Evolutionary conservation across 345 rosid genomes (phyloP).

Genomic region (Lepidium africanum): DNA sequence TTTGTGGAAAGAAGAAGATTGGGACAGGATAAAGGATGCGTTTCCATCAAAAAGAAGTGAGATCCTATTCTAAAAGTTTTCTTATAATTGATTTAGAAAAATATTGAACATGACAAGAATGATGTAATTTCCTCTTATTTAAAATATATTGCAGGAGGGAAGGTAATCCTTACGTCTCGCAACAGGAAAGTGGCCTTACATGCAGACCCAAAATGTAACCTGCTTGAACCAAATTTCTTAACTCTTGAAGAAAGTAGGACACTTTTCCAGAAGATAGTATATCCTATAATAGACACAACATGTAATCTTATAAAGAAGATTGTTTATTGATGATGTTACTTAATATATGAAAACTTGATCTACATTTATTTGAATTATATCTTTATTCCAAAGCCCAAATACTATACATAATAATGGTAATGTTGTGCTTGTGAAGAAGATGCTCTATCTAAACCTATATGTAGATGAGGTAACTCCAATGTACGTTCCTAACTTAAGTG

Average conservation of each 20-base stretch:
- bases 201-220: not conserved
- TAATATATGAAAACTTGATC: too few species aligned
- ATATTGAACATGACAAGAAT: too few species aligned
- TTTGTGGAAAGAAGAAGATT: slow-evolving; percentile 28
- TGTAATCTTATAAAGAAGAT: not conserved
- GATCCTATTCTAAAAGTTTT: not conserved
- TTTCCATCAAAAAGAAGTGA: slow-evolving; percentile 14
- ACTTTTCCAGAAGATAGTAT: slow-evolving; percentile 25
- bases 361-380: too few species aligned
- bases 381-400: too few species aligned
- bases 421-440: not conserved
- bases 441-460: not conserved
- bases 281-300: not conserved
- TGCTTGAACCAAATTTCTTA: not conserved
- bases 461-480: accelerated
- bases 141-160: slow-evolving; percentile 7
- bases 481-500: not conserved
- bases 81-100: too few species aligned
- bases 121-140: too few species aligned
- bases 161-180: slow-evolving; percentile 41
- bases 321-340: not conserved
- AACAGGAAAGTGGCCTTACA: slow-evolving; percentile 15
- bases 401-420: too few species aligned
- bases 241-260: slow-evolving; percentile 29
- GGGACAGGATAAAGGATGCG: slow-evolving; percentile 18